phyloP scores from a whole-genome alignment of 345 rosid genomes.

The Acer yangbiense region DNA sequence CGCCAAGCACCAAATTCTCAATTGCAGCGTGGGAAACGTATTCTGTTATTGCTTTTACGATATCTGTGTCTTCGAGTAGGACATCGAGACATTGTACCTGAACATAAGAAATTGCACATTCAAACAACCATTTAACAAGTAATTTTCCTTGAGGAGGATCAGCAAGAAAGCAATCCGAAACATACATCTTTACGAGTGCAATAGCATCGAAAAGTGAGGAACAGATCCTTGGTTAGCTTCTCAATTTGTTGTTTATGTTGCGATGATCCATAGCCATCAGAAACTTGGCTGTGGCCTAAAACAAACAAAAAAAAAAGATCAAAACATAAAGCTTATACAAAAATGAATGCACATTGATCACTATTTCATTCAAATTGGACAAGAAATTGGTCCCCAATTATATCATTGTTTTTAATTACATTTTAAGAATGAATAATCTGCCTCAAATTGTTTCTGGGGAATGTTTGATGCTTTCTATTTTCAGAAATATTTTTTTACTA shows the following conservation, averaged over 20 bases:
- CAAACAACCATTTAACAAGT: no score
- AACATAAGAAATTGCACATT: background rate
- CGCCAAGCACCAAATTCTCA: conserved; percentile 79
- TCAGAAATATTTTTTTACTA: no score
- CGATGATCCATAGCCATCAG: conserved; percentile 13
- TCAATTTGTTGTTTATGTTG: conserved; percentile 42
- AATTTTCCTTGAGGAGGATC: background rate
- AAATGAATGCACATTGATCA: background rate
- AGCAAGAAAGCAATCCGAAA: background rate
- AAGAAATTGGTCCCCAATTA: background rate
- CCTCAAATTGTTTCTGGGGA: background rate
- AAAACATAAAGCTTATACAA: background rate
- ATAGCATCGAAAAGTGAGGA: conserved; percentile 81
- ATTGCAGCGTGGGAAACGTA: conserved; percentile 69
- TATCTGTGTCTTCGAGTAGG: conserved; percentile 60
- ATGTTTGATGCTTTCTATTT: no score
- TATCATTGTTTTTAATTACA: background rate
- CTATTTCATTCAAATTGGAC: background rate
- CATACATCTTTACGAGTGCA: conserved; percentile 86
- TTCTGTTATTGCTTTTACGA: conserved; percentile 69
- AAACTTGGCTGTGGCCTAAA: conserved; percentile 22
- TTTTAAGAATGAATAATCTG: background rate
- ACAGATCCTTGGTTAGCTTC: conserved; percentile 56
- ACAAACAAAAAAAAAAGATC: background rate
- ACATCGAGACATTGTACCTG: conserved; percentile 73